Evolutionary conservation across 345 rosid genomes (phyloP).

Genomic region (Angophora floribunda): DNA sequence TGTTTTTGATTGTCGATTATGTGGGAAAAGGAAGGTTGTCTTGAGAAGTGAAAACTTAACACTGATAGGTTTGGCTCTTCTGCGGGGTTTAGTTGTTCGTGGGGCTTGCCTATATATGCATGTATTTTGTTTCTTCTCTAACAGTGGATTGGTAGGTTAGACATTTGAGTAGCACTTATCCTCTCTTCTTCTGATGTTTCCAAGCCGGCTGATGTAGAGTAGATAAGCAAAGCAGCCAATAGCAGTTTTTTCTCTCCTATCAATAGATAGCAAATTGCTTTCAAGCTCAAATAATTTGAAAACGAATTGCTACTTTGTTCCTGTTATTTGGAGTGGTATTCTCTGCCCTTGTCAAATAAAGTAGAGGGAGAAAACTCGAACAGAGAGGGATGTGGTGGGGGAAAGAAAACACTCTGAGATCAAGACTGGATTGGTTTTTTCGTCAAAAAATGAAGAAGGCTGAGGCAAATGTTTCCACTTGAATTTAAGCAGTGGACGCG

Average conservation of each 20-base stretch:
- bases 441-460: background rate
- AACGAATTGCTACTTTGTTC: background rate
- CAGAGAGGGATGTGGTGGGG: background rate
- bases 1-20: background rate
- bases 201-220: background rate
- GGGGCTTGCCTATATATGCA: background rate
- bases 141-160: background rate
- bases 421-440: background rate
- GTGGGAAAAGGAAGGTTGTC: background rate
- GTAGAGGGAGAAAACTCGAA: background rate
- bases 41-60: background rate
- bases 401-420: background rate
- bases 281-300: background rate
- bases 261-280: background rate
- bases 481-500: background rate
- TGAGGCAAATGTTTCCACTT: background rate
- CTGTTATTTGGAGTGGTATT: background rate
- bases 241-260: background rate
- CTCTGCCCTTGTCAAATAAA: background rate
- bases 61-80: background rate
- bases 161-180: background rate
- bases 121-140: background rate
- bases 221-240: background rate
- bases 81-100: background rate
- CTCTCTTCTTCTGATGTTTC: background rate